Evolutionary conservation across 2,329 filamentous ascomycete species (phyloP).

Genomic region (Fusarium protoensiforme): DNA sequence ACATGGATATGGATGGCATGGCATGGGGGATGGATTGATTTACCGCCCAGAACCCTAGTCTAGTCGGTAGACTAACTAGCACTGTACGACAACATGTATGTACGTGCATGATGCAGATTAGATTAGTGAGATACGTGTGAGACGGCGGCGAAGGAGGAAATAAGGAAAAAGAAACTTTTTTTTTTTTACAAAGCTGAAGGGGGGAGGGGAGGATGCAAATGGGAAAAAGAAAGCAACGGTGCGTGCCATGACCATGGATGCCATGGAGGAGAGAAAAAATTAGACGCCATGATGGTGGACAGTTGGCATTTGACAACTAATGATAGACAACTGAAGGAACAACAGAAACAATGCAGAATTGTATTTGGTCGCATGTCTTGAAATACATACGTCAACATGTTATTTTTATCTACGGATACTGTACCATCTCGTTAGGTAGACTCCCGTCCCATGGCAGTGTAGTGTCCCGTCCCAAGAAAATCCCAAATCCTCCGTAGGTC

Average conservation of each 20-base stretch:
- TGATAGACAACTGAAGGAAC: background rate
- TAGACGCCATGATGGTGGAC: background rate
- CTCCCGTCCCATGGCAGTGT: constrained; percentile 2
- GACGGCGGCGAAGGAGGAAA: constrained; percentile 20
- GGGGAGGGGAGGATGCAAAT: background rate
- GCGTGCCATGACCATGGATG: background rate
- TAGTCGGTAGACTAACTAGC: constrained; percentile 13
- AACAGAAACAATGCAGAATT: background rate
- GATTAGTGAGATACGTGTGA: constrained; percentile 17
- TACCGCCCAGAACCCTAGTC: constrained; percentile 1
- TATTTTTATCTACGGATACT: constrained; percentile 3
- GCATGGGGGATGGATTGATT: background rate
- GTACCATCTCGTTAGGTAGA: background rate
- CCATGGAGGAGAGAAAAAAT: background rate
- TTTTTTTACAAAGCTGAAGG: constrained; percentile 4
- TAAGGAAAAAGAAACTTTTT: constrained; percentile 25
- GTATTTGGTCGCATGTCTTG: background rate
- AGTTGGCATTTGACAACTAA: background rate
- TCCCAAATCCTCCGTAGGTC: background rate
- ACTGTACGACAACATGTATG: constrained; percentile 24
- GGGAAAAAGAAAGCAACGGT: constrained; percentile 23
- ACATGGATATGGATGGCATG: background rate
- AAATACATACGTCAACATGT: background rate
- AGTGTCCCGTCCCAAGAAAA: background rate
- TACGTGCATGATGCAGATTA: constrained; percentile 20